Evolutionary conservation across 2,329 filamentous ascomycete species (phyloP), one percentile per base, ranked within the genome.

Genomic region (Lithohypha guttulata): DNA sequence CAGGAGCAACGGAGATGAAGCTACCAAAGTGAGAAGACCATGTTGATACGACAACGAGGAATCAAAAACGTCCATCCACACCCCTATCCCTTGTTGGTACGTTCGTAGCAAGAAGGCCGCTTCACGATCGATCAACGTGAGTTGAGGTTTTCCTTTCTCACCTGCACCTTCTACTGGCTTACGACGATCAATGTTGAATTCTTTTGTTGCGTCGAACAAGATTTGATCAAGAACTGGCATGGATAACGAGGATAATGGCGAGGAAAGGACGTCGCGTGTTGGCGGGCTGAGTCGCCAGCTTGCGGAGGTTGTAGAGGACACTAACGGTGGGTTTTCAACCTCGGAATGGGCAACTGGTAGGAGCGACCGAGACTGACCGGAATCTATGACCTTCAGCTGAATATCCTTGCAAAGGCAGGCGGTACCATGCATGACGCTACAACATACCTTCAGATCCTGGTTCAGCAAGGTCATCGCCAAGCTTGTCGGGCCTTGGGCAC

Each of bases 1-100:
- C 6, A 40, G 21, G 17, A 40, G 17, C 11, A 40, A 21, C 17
- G 18, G 31, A 7, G 31, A 34, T 17, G 13, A 21, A 18, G 31
- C 6, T 8, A 34, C 31, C 14, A 34, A 14, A 6, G 17, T 17
- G 14, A 34, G 18, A 21, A 34, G 13, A 17, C 31, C 31, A 8
- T 34, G 31, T 20, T 34, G 31, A 14, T 34, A 34, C 14, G 31
- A 34, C 18, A 21, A 14, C 8, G 31, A 18, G 18, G 13, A 18
- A 15, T 34, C 31, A 21, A 34, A 34, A 20, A 34, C 31, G 20
- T 34, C 31, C 31, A 34, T 34, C 31, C 31, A 34, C 8, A 14
- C 20, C 6, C 14, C 31, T 34, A 34, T 34, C 6, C 31, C 31
- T 17, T 6, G 6, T 9, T 17, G 13, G 31, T 34, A 34, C 14